Conservation (phyloP, 495 filamentous ascomycete species). For the Hyaloscypha finlandica region DNA sequence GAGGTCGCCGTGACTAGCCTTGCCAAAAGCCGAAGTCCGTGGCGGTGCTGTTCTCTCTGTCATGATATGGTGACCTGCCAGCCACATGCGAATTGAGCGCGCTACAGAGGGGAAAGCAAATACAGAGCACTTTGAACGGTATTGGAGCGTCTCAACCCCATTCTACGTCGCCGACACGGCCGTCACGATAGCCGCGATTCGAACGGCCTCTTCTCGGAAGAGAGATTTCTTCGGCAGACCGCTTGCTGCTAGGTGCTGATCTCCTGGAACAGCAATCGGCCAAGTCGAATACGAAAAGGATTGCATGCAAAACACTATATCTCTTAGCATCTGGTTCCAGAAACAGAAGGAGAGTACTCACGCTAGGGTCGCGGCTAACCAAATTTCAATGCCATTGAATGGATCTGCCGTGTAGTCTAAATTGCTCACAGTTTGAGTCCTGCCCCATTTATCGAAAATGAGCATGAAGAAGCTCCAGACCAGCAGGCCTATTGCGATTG, state of each 20-base stretch:
- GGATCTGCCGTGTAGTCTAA: neutral
- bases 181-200: neutral
- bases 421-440: neutral
- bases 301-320: neutral
- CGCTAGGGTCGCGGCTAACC: constrained; percentile 4
- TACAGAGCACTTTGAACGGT: neutral
- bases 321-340: neutral
- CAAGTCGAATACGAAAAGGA: constrained; percentile 10
- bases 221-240: neutral
- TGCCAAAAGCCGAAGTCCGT: neutral
- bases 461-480: constrained; percentile 14
- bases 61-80: neutral
- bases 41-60: neutral
- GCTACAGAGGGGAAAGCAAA: neutral
- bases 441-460: constrained; percentile 8
- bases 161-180: neutral
- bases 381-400: constrained; percentile 4
- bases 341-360: neutral
- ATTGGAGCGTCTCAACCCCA: constrained; percentile 3
- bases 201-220: neutral
- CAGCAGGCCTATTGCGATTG: constrained; percentile 4
- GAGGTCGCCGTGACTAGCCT: neutral
- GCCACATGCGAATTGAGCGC: neutral
- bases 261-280: constrained; percentile 8
- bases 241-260: neutral